Evolutionary conservation across 1,284 basidiomycete species (phyloP).

Genomic region (Ganoderma sinense): DNA sequence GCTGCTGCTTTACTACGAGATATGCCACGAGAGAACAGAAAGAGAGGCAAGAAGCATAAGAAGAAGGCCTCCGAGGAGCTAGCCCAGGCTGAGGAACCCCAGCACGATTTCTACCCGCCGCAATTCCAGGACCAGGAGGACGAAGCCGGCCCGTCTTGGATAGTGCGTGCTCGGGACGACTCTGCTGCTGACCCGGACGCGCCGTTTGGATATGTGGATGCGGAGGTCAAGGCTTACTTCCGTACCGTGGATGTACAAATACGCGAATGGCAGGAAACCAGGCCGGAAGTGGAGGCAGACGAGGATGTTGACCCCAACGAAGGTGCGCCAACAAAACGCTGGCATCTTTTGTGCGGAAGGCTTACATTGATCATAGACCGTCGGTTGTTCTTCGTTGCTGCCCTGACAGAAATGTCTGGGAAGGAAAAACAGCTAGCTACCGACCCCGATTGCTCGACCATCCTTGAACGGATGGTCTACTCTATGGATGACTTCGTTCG

Average conservation of each 20-base stretch:
- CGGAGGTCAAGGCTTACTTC: conserved; percentile 92
- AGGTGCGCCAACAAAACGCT: conserved; percentile 56
- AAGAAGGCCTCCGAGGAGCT: conserved; percentile 49
- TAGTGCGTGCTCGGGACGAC: conserved; percentile 50
- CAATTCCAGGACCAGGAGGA: conserved; percentile 33
- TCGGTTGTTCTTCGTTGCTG: conserved; percentile 84
- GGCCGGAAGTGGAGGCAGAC: conserved; percentile 46
- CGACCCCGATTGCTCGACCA: conserved; percentile 89
- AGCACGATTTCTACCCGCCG: conserved; percentile 17
- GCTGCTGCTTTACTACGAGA: background rate
- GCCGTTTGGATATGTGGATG: conserved; percentile 88
- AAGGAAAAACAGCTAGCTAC: conserved; percentile 91
- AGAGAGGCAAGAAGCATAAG: conserved; percentile 80
- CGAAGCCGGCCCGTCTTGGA: conserved; percentile 68
- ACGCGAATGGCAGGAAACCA: conserved; percentile 79
- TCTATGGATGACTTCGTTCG: conserved; percentile 95
- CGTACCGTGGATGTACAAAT: conserved; percentile 87
- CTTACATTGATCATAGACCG: conserved; percentile 60
- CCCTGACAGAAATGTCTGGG: conserved; percentile 82
- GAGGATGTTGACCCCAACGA: conserved; percentile 75
- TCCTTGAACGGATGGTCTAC: conserved; percentile 87
- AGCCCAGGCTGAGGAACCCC: background rate
- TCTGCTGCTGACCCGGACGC: conserved; percentile 65
- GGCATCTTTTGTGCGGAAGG: background rate
- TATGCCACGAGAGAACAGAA: conserved; percentile 81